Evolutionary conservation across 1,284 basidiomycete genomes (phyloP), one percentile per base, ranked within the genome.

Genomic region (Takashimella tepidaria): DNA sequence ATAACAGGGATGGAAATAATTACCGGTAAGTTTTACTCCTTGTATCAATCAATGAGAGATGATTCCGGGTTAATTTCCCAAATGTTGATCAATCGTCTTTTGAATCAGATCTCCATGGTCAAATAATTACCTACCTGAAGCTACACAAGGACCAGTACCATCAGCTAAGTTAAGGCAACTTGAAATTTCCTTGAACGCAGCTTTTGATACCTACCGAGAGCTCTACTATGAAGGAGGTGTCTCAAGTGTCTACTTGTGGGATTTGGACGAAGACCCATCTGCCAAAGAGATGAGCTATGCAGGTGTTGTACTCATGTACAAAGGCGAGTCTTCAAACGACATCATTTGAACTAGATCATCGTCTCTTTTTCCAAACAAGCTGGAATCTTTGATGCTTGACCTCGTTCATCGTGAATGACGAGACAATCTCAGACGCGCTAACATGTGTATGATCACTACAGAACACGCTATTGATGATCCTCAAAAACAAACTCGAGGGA

Each of bases 241-340:
- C 1, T 96, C 92, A n/a, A 92, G 89, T 19, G 95, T 96, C 16
- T 99, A 96, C 75, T 83, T 99, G 11, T 99, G 96, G 96, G 96
- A 98, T 70, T 80, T 95, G 20, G 93, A 97, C 54, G 92, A 96
- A 61, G 90, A 91, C 21, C 53, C 61, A 0, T 56, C 50, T 16
- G 64, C 64, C 3, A 69, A 68, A 54, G 75, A 74, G 41, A 72
- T 75, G 52, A 58, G 59, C 46, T 98, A 98, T 76, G 96, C 96
- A 4, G 96, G 96, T 10, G 96, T 96, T 0, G 93, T 98, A 0
- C 77, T 99, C 45, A 79, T 99, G 60, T 97, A 98, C 81, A 98
- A 98, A 79, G 82, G 93, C 95, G 60, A 62, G 88, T 79, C 4
- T 11, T 3, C 24, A n/a, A n/a, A n/a, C n/a, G n/a, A n/a, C n/a